These are phyloP conservation scores for Odonthalia washingtoniensis DNA, from an alignment of 31 red algal genomes.

Conservation along the genomic window DNA sequence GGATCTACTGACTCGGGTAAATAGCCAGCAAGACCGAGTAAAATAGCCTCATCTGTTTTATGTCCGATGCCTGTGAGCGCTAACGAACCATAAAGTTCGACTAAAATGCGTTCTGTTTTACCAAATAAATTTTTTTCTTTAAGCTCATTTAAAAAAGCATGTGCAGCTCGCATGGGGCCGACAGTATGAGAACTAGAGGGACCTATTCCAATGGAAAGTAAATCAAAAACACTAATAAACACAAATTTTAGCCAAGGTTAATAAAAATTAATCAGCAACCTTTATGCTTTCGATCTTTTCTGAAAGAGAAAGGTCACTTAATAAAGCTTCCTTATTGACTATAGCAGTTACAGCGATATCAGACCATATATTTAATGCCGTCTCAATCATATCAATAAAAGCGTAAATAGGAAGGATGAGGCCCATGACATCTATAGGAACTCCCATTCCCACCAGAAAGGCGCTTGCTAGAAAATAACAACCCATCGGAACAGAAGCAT, in stretches of 20 bases:
- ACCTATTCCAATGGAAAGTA: constrained; percentile 42
- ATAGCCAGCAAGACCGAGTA: constrained; percentile 31
- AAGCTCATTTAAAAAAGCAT: constrained; percentile 24
- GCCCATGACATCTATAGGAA: too few relatives aligned
- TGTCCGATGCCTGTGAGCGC: constrained; percentile 36
- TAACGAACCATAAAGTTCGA: constrained; percentile 47
- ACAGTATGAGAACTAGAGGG: constrained; percentile 50
- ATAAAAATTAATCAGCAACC: too few relatives aligned
- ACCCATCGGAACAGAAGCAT: too few relatives aligned
- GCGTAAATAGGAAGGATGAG: too few relatives aligned
- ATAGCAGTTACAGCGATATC: too few relatives aligned
- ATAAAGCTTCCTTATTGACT: too few relatives aligned
- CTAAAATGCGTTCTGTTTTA: constrained; percentile 1
- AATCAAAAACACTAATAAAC: constrained; percentile 42
- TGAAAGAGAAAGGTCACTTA: too few relatives aligned
- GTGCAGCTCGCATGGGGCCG: constrained; percentile 51
- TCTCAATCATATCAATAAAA: too few relatives aligned
- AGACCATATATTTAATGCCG: too few relatives aligned
- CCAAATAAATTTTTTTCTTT: not conserved
- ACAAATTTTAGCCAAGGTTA: not conserved
- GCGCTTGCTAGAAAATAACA: too few relatives aligned
- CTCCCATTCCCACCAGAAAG: too few relatives aligned
- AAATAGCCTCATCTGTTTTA: constrained; percentile 16
- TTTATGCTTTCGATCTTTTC: too few relatives aligned
- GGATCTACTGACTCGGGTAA: constrained; percentile 22